These are phyloP conservation scores for Pyrenochaeta sp. DNA, from an alignment of 2,329 filamentous ascomycete genomes.

Conservation along the genomic window DNA sequence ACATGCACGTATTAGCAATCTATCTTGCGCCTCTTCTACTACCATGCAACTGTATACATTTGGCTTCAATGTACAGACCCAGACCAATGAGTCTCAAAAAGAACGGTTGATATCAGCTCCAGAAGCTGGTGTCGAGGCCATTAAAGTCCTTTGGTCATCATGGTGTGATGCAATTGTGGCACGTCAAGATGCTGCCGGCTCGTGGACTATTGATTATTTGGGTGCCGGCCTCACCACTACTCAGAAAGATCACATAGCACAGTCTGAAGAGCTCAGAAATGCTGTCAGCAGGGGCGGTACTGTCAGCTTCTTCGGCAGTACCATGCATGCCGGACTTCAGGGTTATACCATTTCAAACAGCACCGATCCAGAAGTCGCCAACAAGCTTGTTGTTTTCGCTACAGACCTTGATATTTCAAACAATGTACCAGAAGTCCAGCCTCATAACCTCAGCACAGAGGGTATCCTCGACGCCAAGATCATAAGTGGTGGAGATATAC, in stretches of 20 bases:
- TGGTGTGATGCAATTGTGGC: slow-evolving; percentile 41
- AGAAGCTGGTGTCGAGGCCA: slow-evolving; percentile 1
- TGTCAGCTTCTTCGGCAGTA: slow-evolving; percentile 28
- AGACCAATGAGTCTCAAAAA: background rate
- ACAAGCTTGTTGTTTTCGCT: slow-evolving; percentile 17
- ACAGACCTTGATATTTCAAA: slow-evolving; percentile 13
- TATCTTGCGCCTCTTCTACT: background rate
- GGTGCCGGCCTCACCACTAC: slow-evolving; percentile 25
- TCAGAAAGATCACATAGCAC: slow-evolving; percentile 14
- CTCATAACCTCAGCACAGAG: background rate
- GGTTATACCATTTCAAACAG: slow-evolving; percentile 16
- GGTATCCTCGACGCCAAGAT: slow-evolving; percentile 16
- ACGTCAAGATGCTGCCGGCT: background rate
- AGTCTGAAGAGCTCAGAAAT: background rate
- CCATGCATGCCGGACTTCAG: slow-evolving; percentile 29
- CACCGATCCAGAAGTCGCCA: background rate
- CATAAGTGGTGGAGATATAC: slow-evolving; percentile 5
- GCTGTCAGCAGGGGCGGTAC: background rate
- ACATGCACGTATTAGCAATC: background rate
- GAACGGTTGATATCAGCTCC: background rate
- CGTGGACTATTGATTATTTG: slow-evolving; percentile 19
- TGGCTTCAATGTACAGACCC: slow-evolving; percentile 16
- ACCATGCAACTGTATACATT: slow-evolving; percentile 22
- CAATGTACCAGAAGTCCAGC: slow-evolving; percentile 5
- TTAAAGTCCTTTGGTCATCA: slow-evolving; percentile 38